A percentile compares a stretch with the other conserved stretches of the same genome.
Evolutionary conservation across 257 asterid genomes (phyloP).

Genomic region (Nicotiana tomentosiformis): DNA sequence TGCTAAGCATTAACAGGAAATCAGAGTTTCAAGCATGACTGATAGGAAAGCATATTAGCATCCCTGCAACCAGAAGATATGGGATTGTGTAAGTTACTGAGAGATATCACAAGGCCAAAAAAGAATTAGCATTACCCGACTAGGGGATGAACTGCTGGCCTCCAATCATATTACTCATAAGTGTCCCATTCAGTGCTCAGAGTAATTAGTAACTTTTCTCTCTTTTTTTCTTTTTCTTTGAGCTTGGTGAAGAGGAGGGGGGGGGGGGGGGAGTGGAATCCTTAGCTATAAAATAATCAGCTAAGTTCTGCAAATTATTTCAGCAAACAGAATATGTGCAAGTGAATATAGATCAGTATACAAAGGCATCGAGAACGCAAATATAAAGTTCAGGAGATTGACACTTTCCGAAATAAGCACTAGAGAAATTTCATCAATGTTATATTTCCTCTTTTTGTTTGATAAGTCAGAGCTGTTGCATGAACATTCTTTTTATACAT

Average conservation of each 20-base stretch:
- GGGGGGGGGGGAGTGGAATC: background rate
- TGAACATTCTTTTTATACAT: background rate
- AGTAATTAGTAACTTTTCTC: no score
- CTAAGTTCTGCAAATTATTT: no score
- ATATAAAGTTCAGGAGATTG: background rate
- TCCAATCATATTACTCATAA: no score
- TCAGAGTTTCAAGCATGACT: background rate
- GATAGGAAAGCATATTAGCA: background rate
- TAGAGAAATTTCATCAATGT: background rate
- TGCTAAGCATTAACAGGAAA: background rate
- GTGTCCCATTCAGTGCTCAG: no score
- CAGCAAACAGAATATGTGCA: background rate
- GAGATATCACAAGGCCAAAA: no score
- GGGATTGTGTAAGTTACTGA: no score
- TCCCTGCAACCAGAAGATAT: no score
- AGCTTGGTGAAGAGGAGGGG: no score
- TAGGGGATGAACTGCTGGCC: no score
- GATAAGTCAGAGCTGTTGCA: background rate
- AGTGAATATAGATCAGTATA: background rate
- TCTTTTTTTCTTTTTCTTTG: no score
- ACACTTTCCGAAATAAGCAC: background rate
- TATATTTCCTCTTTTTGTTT: background rate
- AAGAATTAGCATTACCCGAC: no score
- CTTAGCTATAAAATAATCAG: background rate
- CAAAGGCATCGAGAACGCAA: background rate